These are phyloP conservation scores for Candida loeiensis DNA, from an alignment of 805 yeast genomes.

Conservation along the genomic window DNA sequence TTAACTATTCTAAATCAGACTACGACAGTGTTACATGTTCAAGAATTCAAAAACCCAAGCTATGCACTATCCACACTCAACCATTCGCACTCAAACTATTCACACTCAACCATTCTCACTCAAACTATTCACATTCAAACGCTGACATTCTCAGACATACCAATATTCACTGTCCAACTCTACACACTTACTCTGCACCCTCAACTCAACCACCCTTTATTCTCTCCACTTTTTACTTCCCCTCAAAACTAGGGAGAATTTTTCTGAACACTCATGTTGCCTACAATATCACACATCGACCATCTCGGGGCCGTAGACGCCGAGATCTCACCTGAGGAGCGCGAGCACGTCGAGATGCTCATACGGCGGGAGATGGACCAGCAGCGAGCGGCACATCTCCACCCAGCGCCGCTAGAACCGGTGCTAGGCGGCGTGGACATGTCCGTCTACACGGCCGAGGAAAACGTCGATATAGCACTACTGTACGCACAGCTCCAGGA, in stretches of 20 bases:
- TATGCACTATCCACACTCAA: too few species aligned
- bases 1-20: too few species aligned
- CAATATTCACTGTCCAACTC: too few species aligned
- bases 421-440: slow-evolving; percentile 28
- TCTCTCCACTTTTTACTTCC: neutral
- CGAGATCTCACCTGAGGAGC: slow-evolving; percentile 20
- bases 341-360: slow-evolving; percentile 33
- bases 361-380: slow-evolving; percentile 24
- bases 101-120: too few species aligned
- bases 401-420: slow-evolving; percentile 2
- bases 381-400: slow-evolving; percentile 5
- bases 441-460: slow-evolving; percentile 17
- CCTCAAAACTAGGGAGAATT: neutral
- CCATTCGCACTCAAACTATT: too few species aligned
- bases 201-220: neutral
- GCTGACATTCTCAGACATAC: too few species aligned
- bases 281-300: slow-evolving; percentile 4
- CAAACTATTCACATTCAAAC: too few species aligned
- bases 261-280: neutral
- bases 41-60: too few species aligned
- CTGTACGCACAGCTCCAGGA: slow-evolving; percentile 40
- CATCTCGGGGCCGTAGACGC: slow-evolving; percentile 4
- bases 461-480: slow-evolving; percentile 31
- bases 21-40: too few species aligned
- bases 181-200: neutral